Conservation (phyloP, 768 basidiomycete genomes). For the Tylopilus intermedius region DNA sequence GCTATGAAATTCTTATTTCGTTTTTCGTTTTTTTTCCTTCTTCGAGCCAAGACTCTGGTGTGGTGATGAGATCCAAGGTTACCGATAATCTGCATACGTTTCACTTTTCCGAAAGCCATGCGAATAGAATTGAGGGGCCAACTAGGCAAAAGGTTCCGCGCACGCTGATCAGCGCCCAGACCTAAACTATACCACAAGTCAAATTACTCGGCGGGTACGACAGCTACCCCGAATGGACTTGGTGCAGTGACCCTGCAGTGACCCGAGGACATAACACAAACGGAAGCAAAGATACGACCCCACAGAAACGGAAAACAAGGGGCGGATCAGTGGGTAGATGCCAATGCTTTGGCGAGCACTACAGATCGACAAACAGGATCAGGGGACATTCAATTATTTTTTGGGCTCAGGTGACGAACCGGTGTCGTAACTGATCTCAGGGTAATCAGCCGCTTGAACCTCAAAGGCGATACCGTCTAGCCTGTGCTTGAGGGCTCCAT, state of each 20-base stretch:
- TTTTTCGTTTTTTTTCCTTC: neutral
- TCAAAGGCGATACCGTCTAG: conserved; percentile 76
- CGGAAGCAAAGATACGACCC: neutral
- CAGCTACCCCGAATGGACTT: neutral
- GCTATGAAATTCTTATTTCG: neutral
- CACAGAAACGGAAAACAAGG: neutral
- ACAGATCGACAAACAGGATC: neutral
- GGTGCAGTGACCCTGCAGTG: neutral
- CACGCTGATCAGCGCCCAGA: neutral
- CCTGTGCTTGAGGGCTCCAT: conserved; percentile 66
- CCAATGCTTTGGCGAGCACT: conserved; percentile 21
- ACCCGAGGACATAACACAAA: neutral
- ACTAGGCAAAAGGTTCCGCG: conserved; percentile 3
- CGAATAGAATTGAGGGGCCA: neutral
- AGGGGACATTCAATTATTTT: neutral
- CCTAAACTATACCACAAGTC: neutral
- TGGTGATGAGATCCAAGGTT: conserved; percentile 1
- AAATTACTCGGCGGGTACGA: neutral
- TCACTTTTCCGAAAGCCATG: conserved; percentile 3
- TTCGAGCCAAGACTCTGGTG: neutral
- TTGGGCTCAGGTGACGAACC: conserved; percentile 43
- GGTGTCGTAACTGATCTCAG: conserved; percentile 65
- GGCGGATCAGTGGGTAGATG: conserved; percentile 12
- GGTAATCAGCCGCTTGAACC: conserved; percentile 78
- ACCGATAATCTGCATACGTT: neutral